These are phyloP conservation scores for Cercospora nicotianae DNA, from an alignment of 2,329 filamentous ascomycete species.

Conservation along the genomic window DNA sequence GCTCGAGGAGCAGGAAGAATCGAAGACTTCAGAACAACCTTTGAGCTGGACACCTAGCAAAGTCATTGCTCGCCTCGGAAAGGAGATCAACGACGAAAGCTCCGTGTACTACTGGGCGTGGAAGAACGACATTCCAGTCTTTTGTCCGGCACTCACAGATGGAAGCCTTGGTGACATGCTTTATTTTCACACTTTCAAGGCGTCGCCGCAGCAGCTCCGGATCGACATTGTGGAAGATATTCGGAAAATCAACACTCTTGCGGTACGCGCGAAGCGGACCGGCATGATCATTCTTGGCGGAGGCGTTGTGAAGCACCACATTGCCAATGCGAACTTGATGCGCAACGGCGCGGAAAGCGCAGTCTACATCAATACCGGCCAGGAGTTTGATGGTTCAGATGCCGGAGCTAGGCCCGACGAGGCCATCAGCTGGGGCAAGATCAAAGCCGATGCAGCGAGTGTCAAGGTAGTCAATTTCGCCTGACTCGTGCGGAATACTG, in stretches of 20 bases:
- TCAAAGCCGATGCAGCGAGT: conserved; percentile 80
- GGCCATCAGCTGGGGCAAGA: conserved; percentile 98
- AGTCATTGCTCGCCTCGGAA: conserved; percentile 83
- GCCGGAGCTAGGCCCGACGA: conserved; percentile 93
- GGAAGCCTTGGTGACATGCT: conserved; percentile 96
- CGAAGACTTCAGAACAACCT: conserved; percentile 60
- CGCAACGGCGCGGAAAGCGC: conserved; percentile 95
- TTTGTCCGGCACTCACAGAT: conserved; percentile 93
- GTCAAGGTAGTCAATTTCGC: conserved; percentile 68
- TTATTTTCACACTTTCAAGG: conserved; percentile 95
- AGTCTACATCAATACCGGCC: conserved; percentile 95
- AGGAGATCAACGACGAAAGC: conserved; percentile 88
- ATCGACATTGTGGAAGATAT: conserved; percentile 95
- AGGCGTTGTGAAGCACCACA: conserved; percentile 96
- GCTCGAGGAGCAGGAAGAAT: conserved; percentile 88
- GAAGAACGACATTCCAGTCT: conserved; percentile 94
- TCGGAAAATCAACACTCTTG: conserved; percentile 85
- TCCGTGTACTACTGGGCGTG: conserved; percentile 97
- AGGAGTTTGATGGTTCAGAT: conserved; percentile 97
- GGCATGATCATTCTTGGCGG: conserved; percentile 96
- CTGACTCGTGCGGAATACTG: background rate
- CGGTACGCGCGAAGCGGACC: conserved; percentile 79
- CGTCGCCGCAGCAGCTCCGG: conserved; percentile 75
- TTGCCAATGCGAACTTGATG: conserved; percentile 97
- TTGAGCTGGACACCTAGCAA: conserved; percentile 93